Percentiles rank a stretch among this genome's conserved stretches.
Conservation (phyloP, 495 filamentous ascomycete genomes). For the Polyplosphaeria fusca region DNA sequence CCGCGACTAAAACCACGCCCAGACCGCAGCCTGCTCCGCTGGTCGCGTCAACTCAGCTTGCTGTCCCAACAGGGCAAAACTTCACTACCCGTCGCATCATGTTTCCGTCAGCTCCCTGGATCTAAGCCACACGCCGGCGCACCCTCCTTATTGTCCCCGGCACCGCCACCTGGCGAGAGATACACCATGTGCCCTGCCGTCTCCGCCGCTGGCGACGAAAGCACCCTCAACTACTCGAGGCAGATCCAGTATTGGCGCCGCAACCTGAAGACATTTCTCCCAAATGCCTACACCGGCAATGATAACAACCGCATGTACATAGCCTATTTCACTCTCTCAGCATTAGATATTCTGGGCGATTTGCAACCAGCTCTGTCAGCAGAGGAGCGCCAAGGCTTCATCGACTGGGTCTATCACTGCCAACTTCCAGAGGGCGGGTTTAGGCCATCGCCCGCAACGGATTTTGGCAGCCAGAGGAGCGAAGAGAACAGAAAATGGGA, state of each 20-base stretch:
- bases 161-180: background rate
- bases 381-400: conserved; percentile 58
- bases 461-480: conserved; percentile 49
- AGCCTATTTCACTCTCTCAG: conserved; percentile 80
- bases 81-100: background rate
- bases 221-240: conserved; percentile 54
- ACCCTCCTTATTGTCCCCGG: background rate
- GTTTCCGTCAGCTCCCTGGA: background rate
- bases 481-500: conserved; percentile 61
- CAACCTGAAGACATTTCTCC: conserved; percentile 78
- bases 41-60: background rate
- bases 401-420: conserved; percentile 71
- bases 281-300: conserved; percentile 73
- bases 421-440: conserved; percentile 77
- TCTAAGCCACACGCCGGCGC: background rate
- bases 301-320: conserved; percentile 88
- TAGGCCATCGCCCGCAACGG: conserved; percentile 69
- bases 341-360: conserved; percentile 72
- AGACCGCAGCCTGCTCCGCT: background rate
- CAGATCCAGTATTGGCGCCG: conserved; percentile 93
- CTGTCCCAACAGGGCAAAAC: background rate
- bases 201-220: conserved; percentile 6
- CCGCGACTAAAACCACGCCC: background rate
- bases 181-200: background rate
- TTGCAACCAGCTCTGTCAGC: conserved; percentile 55